Conservation (phyloP, 352 stramenopile species). For the Pythium rhizo-oryzae region DNA sequence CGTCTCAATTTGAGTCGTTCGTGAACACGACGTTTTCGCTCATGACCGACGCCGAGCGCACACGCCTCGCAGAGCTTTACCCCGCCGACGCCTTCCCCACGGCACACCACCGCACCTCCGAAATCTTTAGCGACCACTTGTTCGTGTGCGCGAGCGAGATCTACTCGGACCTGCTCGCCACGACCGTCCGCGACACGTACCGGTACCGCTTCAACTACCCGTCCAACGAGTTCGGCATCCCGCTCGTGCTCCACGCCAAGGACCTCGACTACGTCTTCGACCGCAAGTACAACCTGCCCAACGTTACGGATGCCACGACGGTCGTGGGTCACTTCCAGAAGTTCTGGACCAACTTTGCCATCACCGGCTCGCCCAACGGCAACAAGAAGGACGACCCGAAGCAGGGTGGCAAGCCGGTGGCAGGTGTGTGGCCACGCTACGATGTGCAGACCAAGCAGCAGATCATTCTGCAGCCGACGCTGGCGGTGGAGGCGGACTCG, state of each 20-base stretch:
- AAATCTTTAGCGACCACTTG: constrained; percentile 11
- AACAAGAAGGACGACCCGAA: neutral
- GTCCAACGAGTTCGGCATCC: neutral
- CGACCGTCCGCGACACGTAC: constrained; percentile 6
- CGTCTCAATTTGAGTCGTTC: too few relatives aligned
- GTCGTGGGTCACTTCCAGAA: constrained; percentile 16
- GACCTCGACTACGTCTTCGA: constrained; percentile 24
- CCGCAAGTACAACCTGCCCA: constrained; percentile 5
- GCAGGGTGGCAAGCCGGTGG: neutral
- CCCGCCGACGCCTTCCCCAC: neutral
- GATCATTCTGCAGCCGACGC: constrained; percentile 15
- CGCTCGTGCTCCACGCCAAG: constrained; percentile 13
- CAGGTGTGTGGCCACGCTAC: constrained; percentile 3
- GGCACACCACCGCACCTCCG: neutral
- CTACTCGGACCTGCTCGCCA: neutral
- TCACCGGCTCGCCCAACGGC: constrained; percentile 13
- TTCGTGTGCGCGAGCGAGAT: constrained; percentile 19
- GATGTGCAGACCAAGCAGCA: constrained; percentile 11
- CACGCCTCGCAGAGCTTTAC: constrained; percentile 7
- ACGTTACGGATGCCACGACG: neutral
- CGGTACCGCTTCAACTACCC: constrained; percentile 25
- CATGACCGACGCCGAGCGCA: neutral
- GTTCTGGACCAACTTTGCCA: constrained; percentile 26
- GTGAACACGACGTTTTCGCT: too few relatives aligned
- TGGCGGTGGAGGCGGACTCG: neutral